phyloP scores from a whole-genome alignment of 345 rosid species.

The Viola odorata region DNA sequence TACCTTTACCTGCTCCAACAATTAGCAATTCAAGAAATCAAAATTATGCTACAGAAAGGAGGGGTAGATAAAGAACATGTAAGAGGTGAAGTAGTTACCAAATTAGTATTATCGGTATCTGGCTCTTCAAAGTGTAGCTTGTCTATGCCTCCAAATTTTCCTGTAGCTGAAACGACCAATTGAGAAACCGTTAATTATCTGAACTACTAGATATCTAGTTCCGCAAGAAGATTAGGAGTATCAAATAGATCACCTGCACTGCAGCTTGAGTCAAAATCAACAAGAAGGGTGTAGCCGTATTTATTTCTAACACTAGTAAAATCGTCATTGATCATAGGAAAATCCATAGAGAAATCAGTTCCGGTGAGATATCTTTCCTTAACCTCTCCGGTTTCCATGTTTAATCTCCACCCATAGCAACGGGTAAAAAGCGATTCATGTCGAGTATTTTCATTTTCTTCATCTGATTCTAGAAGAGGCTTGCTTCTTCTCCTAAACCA shows the following conservation, averaged over 20 bases:
- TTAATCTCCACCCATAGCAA: slow-evolving; percentile 38
- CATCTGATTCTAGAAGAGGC: neutral
- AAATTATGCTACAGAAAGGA: too few relatives aligned
- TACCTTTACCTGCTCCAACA: too few relatives aligned
- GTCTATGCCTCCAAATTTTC: too few relatives aligned
- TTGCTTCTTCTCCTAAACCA: slow-evolving; percentile 22
- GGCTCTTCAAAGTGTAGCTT: too few relatives aligned
- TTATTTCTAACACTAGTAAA: slow-evolving; percentile 2
- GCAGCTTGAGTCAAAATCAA: slow-evolving; percentile 10
- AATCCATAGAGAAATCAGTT: slow-evolving; percentile 29
- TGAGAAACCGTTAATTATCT: too few relatives aligned
- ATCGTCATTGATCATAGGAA: slow-evolving; percentile 6
- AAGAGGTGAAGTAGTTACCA: too few relatives aligned
- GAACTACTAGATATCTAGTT: too few relatives aligned
- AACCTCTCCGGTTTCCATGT: slow-evolving; percentile 37
- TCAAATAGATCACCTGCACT: neutral
- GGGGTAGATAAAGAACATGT: too few relatives aligned
- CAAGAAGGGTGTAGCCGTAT: slow-evolving; percentile 7
- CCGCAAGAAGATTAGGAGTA: neutral
- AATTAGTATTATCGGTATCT: too few relatives aligned
- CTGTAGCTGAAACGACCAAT: too few relatives aligned
- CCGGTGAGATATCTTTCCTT: slow-evolving; percentile 32
- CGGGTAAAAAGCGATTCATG: slow-evolving; percentile 26
- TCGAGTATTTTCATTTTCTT: slow-evolving; percentile 1
- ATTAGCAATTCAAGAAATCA: too few relatives aligned